These are phyloP conservation scores for Boletus subcaerulescens DNA, from an alignment of 768 basidiomycete species.

Conservation along the genomic window DNA sequence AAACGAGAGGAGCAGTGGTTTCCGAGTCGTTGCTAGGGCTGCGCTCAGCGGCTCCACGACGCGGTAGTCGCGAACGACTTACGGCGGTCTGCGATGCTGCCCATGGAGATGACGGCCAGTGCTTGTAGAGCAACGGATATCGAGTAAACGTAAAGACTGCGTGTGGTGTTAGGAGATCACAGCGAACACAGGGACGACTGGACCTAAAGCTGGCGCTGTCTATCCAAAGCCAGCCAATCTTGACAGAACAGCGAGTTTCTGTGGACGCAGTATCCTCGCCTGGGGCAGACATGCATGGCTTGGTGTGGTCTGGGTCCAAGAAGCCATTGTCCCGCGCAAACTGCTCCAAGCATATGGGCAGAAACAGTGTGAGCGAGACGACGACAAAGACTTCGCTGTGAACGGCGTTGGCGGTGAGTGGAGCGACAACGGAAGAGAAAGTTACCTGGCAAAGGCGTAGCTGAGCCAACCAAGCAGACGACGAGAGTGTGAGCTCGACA, in stretches of 20 bases:
- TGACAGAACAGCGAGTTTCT: constrained; percentile 65
- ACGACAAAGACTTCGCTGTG: constrained; percentile 76
- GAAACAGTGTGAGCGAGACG: constrained; percentile 75
- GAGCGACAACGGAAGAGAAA: background rate
- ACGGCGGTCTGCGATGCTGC: constrained; percentile 89
- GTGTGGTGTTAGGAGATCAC: background rate
- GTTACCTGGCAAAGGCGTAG: constrained; percentile 80
- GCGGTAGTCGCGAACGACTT: constrained; percentile 26
- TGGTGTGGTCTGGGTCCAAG: constrained; percentile 61
- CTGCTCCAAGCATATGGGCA: constrained; percentile 83
- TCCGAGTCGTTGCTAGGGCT: constrained; percentile 63
- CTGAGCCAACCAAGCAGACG: constrained; percentile 73
- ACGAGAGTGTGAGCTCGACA: constrained; percentile 7
- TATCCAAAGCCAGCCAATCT: constrained; percentile 80
- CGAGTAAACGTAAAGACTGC: constrained; percentile 84
- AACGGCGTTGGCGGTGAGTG: background rate
- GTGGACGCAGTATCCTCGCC: constrained; percentile 5
- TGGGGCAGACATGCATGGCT: constrained; percentile 46
- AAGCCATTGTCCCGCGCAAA: constrained; percentile 89
- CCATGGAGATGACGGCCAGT: constrained; percentile 92
- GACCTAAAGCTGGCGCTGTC: constrained; percentile 93
- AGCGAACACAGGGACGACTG: background rate
- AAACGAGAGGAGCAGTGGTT: constrained; percentile 72
- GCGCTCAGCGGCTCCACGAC: background rate
- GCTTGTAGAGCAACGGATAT: constrained; percentile 87